Percentiles rank a stretch among this genome's conserved stretches.
These are phyloP conservation scores for Pyrenopolyporus hunteri DNA, from an alignment of 495 filamentous ascomycete species.

Conservation along the genomic window DNA sequence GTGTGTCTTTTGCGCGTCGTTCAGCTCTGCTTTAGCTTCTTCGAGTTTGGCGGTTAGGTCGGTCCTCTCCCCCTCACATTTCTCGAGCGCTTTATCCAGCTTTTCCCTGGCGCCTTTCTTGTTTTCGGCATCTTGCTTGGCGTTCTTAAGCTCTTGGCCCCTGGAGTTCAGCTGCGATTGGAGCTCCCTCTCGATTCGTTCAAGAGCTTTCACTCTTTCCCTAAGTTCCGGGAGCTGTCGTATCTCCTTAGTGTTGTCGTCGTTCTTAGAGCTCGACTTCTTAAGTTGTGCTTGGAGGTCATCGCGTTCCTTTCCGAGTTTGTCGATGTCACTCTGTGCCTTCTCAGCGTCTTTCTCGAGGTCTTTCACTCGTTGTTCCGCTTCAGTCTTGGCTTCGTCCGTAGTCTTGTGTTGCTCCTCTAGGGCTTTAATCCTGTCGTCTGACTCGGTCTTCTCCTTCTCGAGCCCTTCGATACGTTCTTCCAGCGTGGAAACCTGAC, in stretches of 20 bases:
- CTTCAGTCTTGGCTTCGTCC: too few species aligned
- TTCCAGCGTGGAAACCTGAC: too few species aligned
- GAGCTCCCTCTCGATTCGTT: slow-evolving; percentile 13
- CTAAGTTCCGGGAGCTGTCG: not conserved
- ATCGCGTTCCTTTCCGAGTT: slow-evolving; percentile 2
- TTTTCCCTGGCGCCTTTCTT: too few species aligned
- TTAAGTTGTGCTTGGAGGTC: slow-evolving; percentile 1
- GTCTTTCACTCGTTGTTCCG: not conserved
- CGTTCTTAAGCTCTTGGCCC: not conserved
- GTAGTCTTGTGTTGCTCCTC: not conserved
- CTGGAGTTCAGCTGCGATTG: slow-evolving; percentile 9
- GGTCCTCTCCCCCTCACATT: too few species aligned
- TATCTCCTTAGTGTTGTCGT: not conserved
- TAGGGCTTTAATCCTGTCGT: not conserved
- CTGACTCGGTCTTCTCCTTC: not conserved
- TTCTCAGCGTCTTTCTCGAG: not conserved
- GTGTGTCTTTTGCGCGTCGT: too few species aligned
- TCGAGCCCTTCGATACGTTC: not conserved
- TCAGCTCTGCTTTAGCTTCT: too few species aligned
- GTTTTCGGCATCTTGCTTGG: too few species aligned
- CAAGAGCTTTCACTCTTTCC: not conserved
- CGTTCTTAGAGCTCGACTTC: not conserved
- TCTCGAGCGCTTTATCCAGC: too few species aligned
- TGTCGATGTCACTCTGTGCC: not conserved
- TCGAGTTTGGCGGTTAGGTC: too few species aligned